phyloP scores from a whole-genome alignment of 441 rosid genomes.

The Euphorbia schlechtendalii region DNA sequence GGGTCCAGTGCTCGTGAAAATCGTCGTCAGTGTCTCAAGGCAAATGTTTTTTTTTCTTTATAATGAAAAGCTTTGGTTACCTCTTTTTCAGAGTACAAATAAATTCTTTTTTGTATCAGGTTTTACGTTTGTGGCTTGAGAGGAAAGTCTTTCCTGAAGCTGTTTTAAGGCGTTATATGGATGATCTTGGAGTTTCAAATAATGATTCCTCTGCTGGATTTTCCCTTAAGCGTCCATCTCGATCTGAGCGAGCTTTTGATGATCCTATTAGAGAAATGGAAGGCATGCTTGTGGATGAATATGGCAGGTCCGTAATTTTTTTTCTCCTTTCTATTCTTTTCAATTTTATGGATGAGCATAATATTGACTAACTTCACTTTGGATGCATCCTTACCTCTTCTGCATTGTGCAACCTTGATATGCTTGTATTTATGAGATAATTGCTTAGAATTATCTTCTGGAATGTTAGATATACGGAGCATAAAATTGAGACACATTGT shows the following conservation, averaged over 20 bases:
- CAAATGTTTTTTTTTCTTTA: slow-evolving; percentile 16
- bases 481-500: neutral
- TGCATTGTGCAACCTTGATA: neutral
- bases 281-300: slow-evolving; percentile 98
- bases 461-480: neutral
- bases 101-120: slow-evolving; percentile 33
- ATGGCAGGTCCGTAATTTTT: slow-evolving; percentile 62
- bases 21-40: slow-evolving; percentile 97
- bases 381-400: neutral
- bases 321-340: slow-evolving; percentile 1
- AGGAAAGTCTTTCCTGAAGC: slow-evolving; percentile 83
- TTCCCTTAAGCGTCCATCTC: slow-evolving; percentile 72
- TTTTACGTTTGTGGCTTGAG: slow-evolving; percentile 83
- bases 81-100: neutral
- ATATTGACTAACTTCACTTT: neutral
- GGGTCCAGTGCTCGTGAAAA: slow-evolving; percentile 85
- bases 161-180: slow-evolving; percentile 65
- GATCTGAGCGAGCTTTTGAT: slow-evolving; percentile 84
- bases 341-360: neutral
- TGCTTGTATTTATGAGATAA: neutral
- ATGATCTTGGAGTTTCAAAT: slow-evolving; percentile 75
- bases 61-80: neutral
- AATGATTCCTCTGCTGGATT: slow-evolving; percentile 56
- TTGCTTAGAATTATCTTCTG: neutral
- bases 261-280: slow-evolving; percentile 99